phyloP scores from a whole-genome alignment of 441 rosid species.

The Cnidoscolus chayamansa region DNA sequence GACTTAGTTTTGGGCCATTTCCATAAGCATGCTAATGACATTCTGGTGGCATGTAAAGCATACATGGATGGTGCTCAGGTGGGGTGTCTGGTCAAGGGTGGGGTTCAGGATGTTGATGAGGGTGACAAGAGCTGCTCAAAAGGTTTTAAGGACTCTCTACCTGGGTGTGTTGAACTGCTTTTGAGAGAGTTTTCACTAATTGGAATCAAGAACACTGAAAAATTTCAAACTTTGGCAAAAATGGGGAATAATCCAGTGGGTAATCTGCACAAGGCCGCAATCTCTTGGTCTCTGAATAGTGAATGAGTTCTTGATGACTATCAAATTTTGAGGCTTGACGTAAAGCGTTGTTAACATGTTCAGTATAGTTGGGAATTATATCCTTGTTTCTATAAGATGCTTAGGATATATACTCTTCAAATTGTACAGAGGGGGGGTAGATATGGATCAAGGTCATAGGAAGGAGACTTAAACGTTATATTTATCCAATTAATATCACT shows the following conservation, averaged over 20 bases:
- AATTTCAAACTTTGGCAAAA: slow-evolving; percentile 29
- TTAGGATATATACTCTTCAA: not conserved
- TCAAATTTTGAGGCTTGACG: slow-evolving; percentile 21
- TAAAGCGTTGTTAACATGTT: slow-evolving; percentile 7
- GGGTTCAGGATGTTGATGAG: slow-evolving; percentile 47
- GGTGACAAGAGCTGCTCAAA: slow-evolving; percentile 42
- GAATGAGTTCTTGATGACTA: not conserved
- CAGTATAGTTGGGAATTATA: not conserved
- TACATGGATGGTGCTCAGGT: slow-evolving; percentile 72
- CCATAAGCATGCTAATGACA: slow-evolving; percentile 48
- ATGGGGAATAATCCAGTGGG: not conserved
- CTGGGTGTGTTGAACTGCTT: slow-evolving; percentile 38
- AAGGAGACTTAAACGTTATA: not conserved
- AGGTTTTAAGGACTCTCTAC: slow-evolving; percentile 44
- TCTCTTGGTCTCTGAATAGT: too few species aligned
- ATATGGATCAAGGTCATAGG: not conserved
- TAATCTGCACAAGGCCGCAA: not conserved
- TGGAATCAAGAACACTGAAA: slow-evolving; percentile 51
- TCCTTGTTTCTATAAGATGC: slow-evolving; percentile 11
- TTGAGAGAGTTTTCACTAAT: slow-evolving; percentile 46
- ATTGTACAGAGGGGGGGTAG: slow-evolving; percentile 19
- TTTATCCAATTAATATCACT: not conserved
- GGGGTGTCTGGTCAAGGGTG: slow-evolving; percentile 54
- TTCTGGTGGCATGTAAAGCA: slow-evolving; percentile 67
- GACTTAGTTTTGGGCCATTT: slow-evolving; percentile 75